phyloP scores from a whole-genome alignment of 371 early-diverging fungal species.

The Mucor lusitanicus region DNA sequence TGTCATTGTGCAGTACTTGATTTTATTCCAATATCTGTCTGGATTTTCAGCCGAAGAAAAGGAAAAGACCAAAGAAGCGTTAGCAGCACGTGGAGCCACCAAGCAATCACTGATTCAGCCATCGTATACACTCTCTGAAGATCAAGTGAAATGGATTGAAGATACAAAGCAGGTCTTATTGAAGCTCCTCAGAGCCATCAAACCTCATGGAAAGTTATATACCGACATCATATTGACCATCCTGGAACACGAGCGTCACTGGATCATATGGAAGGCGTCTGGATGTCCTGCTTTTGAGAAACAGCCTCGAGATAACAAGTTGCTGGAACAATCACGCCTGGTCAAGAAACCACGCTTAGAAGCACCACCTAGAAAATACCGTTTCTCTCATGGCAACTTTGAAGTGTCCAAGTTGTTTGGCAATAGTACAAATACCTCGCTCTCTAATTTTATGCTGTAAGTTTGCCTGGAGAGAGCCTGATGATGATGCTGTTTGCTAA shows the following conservation, averaged over 20 bases:
- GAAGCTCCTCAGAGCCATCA: conserved; percentile 29
- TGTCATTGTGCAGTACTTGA: conserved; percentile 77
- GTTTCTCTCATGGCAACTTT: conserved; percentile 37
- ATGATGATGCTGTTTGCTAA: neutral
- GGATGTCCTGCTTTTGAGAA: conserved; percentile 52
- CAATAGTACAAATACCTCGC: conserved; percentile 9
- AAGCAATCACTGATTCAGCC: conserved; percentile 39
- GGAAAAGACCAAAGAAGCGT: conserved; percentile 35
- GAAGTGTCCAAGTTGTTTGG: conserved; percentile 41
- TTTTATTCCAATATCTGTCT: conserved; percentile 68
- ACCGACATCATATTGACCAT: conserved; percentile 45
- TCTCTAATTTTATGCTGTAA: conserved; percentile 38
- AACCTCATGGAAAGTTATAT: conserved; percentile 50
- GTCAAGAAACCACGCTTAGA: conserved; percentile 27
- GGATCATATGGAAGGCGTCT: conserved; percentile 55
- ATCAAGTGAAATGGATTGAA: conserved; percentile 42
- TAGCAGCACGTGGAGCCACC: conserved; percentile 33
- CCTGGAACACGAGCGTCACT: conserved; percentile 43
- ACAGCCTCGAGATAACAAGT: conserved; percentile 25
- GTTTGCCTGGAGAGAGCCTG: neutral
- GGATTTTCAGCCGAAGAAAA: conserved; percentile 40
- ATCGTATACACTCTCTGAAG: conserved; percentile 31
- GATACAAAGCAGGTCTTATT: conserved; percentile 22
- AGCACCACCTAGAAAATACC: conserved; percentile 25
- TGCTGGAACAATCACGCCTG: conserved; percentile 22